Percentiles rank a stretch among this genome's conserved stretches.
Conservation (phyloP, 2,329 filamentous ascomycete species). For the Huntiella abstrusa region DNA sequence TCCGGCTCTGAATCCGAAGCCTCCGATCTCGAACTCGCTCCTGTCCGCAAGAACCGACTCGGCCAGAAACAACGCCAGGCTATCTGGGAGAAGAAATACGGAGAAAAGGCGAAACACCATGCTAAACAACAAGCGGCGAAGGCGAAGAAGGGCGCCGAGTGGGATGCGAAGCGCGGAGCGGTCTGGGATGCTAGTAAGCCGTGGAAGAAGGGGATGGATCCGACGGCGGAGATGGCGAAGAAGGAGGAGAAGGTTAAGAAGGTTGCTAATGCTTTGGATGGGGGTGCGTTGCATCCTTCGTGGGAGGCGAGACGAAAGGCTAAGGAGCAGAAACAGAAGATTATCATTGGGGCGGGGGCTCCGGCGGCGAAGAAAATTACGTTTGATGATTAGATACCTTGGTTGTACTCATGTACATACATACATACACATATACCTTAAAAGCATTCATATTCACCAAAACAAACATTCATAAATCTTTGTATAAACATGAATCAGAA, state of each 20-base stretch:
- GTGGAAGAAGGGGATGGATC: constrained; percentile 33
- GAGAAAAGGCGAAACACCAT: constrained; percentile 49
- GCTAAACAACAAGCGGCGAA: constrained; percentile 18
- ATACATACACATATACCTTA: neutral
- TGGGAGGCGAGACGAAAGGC: constrained; percentile 46
- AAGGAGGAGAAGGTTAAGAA: constrained; percentile 16
- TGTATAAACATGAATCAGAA: constrained; percentile 3
- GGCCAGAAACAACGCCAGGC: constrained; percentile 62
- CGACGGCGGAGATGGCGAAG: constrained; percentile 13
- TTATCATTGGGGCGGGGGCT: constrained; percentile 30
- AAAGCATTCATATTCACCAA: neutral
- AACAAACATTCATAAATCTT: neutral
- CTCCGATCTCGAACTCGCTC: constrained; percentile 45
- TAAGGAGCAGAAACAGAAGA: constrained; percentile 33
- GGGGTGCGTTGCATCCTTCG: constrained; percentile 40
- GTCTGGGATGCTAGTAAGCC: constrained; percentile 27
- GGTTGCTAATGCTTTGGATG: constrained; percentile 24
- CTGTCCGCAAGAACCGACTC: constrained; percentile 49
- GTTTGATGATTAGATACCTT: constrained; percentile 25
- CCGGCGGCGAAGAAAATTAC: constrained; percentile 27
- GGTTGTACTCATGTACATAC: neutral
- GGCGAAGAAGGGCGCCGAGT: constrained; percentile 25
- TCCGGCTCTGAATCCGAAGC: constrained; percentile 50
- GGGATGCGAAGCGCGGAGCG: constrained; percentile 38
- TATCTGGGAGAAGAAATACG: constrained; percentile 68